Evolutionary conservation across 148 eudicot genomes (phyloP).

Genomic region (Persicaria tinctoria): DNA sequence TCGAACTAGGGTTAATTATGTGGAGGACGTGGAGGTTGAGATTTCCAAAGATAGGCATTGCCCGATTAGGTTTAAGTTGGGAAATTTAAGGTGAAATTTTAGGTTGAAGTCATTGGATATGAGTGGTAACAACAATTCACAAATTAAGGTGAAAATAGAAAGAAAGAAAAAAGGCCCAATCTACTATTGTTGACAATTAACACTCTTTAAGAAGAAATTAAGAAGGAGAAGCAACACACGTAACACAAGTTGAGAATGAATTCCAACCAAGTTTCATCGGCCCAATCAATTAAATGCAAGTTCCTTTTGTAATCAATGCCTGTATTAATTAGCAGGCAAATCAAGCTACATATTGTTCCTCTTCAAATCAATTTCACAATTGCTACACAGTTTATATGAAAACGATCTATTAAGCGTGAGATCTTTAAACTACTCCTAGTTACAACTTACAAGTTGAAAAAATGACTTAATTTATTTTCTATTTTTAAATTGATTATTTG

Average conservation of each 20-base stretch:
- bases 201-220: background rate
- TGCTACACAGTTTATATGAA: no score
- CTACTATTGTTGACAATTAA: background rate
- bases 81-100: no score
- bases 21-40: no score
- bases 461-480: no score
- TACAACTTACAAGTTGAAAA: no score
- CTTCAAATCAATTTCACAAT: background rate
- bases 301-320: background rate
- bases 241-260: background rate
- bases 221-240: conserved; percentile 10
- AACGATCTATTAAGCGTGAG: no score
- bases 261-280: conserved; percentile 1
- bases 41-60: no score
- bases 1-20: no score
- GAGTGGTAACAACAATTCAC: background rate
- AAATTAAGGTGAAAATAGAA: background rate
- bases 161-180: background rate
- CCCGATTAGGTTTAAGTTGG: no score
- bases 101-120: background rate
- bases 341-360: background rate
- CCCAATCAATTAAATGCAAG: conserved; percentile 9
- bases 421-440: no score
- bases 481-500: no score
- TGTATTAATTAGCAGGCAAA: background rate